Conservation (phyloP, 441 rosid species). For the Hura crepitans region DNA sequence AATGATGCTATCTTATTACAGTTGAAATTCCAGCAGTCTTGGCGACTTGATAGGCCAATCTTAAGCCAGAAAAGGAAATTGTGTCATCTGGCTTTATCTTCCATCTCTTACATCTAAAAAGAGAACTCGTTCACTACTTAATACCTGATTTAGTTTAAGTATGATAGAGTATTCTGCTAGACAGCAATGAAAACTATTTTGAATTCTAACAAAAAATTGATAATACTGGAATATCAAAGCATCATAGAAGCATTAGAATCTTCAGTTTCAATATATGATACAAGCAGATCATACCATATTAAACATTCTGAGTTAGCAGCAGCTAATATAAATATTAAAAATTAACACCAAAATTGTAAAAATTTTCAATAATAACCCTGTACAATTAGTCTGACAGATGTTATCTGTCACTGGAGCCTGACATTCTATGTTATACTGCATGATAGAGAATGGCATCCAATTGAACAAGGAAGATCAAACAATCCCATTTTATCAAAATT, state of each 20-base stretch:
- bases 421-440: background rate
- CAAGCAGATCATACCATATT: background rate
- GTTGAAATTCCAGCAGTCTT: background rate
- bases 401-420: background rate
- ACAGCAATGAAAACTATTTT: background rate
- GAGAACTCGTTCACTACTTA: background rate
- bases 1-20: background rate
- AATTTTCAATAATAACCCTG: background rate
- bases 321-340: too few species aligned
- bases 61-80: background rate
- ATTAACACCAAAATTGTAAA: background rate
- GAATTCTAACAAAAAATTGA: background rate
- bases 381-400: background rate
- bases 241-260: background rate
- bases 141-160: background rate
- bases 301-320: background rate
- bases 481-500: background rate
- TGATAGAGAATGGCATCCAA: background rate
- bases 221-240: conserved; percentile 2
- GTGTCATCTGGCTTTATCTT: too few species aligned
- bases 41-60: background rate
- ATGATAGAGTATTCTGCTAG: background rate
- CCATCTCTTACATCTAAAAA: background rate
- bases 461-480: conserved; percentile 1
- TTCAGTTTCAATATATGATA: background rate